Evolutionary conservation across 768 basidiomycete species (phyloP), one percentile per base, ranked within the genome.

Genomic region (Lyophyllum semitale): DNA sequence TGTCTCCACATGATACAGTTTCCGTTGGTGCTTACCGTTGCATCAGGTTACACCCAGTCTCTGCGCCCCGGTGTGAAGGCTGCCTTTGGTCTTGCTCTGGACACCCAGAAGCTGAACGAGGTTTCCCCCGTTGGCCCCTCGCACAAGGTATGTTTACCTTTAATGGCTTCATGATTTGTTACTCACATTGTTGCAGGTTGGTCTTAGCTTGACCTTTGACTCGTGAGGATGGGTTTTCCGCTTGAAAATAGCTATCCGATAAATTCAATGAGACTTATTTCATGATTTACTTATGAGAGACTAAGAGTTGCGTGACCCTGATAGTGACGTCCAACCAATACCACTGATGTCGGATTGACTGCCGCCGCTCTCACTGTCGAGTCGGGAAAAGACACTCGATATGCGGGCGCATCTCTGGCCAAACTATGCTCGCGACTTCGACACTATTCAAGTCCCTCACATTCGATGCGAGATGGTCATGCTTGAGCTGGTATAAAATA

Each of bases 21-120:
- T 56, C 11, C 49, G n/a, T n/a, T 35, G 18, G 23, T 6, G 26
- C 40, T 43, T 29, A 38, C 61, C 57, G 22, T 11, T 12, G 8
- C 23, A 26, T 41, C 22, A 89, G 88, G 89, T 62, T 95, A 94
- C 79, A 96, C 94, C 48, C 96, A 99, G 78, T 77, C 84, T 35
- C 90, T 99, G 68, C 91, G 93, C 62, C 93, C 93, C 48, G 95
- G 95, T 66, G 91, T 98, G 66, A 93, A 90, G 73, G 90, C 90
- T 44, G 82, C 89, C 47, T 95, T 98, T 72, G 95, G 96, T 77
- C 84, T 98, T 67, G 93, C 94, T 62, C 79, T 99, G 61, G 97
- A 99, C 78, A 96, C 94, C 58, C 87, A 93, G 77, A 86, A 90
- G 62, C 78, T 98, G 63, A 94, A 91, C 77, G 91, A 93, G 53